A percentile compares a stretch with the other conserved stretches of the same genome.
These are phyloP conservation scores for Aspergillus sp. DNA, from an alignment of 2,329 filamentous ascomycete genomes.

Conservation along the genomic window DNA sequence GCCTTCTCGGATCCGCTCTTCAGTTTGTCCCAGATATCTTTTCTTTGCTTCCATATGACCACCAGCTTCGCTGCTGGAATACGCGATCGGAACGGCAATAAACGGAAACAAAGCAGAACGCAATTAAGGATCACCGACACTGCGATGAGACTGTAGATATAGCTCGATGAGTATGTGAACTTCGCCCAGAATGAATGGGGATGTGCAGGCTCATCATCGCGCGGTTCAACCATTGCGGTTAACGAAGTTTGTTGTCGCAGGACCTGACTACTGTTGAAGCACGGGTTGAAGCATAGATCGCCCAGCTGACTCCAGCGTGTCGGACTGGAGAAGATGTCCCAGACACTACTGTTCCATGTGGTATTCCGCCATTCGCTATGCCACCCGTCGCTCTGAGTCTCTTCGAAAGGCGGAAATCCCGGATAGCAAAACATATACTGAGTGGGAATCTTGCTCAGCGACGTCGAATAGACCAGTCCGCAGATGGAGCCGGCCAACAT, in stretches of 20 bases:
- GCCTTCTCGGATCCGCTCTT: conserved; percentile 11
- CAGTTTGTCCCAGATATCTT: conserved; percentile 18
- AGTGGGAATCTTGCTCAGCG: conserved; percentile 10
- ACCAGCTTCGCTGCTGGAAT: conserved; percentile 25
- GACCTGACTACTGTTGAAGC: conserved; percentile 29
- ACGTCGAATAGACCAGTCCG: conserved; percentile 24
- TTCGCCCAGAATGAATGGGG: conserved; percentile 14
- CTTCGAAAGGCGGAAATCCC: conserved; percentile 19
- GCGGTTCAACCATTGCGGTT: conserved; percentile 12
- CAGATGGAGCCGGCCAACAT: conserved; percentile 33
- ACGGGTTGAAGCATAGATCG: conserved; percentile 33
- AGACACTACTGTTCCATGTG: conserved; percentile 31
- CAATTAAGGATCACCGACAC: conserved; percentile 25
- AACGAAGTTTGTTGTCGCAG: conserved; percentile 22
- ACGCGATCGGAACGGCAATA: conserved; percentile 22
- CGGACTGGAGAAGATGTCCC: conserved; percentile 25
- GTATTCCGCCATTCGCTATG: conserved; percentile 22
- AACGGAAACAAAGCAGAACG: conserved; percentile 20
- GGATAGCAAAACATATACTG: conserved; percentile 36
- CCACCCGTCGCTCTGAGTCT: conserved; percentile 28
- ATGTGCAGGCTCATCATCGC: conserved; percentile 8
- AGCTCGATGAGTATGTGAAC: conserved; percentile 22
- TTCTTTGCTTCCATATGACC: conserved; percentile 24
- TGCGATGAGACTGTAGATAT: conserved; percentile 29
- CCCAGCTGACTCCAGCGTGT: conserved; percentile 19